phyloP scores from a whole-genome alignment of 495 filamentous ascomycete genomes.

The Talaromyces ruber region DNA sequence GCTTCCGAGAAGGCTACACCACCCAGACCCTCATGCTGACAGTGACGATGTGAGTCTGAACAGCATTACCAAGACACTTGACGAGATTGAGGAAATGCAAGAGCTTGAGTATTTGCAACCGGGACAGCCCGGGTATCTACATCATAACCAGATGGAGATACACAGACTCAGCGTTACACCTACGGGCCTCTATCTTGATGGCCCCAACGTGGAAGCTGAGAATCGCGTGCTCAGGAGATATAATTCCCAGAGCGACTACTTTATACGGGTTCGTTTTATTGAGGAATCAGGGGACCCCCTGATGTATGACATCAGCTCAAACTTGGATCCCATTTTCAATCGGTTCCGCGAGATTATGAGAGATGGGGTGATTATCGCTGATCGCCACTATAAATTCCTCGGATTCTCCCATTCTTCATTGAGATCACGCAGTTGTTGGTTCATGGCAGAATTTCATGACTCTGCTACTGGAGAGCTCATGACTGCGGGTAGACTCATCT shows the following conservation, averaged over 20 bases:
- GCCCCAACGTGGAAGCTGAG: slow-evolving; percentile 59
- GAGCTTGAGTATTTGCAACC: neutral
- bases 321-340: slow-evolving; percentile 37
- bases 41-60: neutral
- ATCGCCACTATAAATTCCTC: slow-evolving; percentile 56
- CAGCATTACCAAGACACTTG: neutral
- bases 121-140: slow-evolving; percentile 1
- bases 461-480: slow-evolving; percentile 30
- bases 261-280: slow-evolving; percentile 60
- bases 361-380: slow-evolving; percentile 52
- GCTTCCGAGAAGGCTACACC: slow-evolving; percentile 1
- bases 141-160: slow-evolving; percentile 25
- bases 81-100: slow-evolving; percentile 2
- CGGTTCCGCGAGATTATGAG: slow-evolving; percentile 52
- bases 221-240: slow-evolving; percentile 73
- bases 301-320: slow-evolving; percentile 44
- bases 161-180: slow-evolving; percentile 61
- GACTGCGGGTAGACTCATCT: slow-evolving; percentile 44
- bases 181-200: slow-evolving; percentile 55
- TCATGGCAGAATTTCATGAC: slow-evolving; percentile 59
- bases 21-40: slow-evolving; percentile 6
- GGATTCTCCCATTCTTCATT: slow-evolving; percentile 80
- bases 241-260: slow-evolving; percentile 50
- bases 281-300: slow-evolving; percentile 66
- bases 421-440: slow-evolving; percentile 28